phyloP scores from a whole-genome alignment of 164 flowering plant species.

The Vitis amurensis region DNA sequence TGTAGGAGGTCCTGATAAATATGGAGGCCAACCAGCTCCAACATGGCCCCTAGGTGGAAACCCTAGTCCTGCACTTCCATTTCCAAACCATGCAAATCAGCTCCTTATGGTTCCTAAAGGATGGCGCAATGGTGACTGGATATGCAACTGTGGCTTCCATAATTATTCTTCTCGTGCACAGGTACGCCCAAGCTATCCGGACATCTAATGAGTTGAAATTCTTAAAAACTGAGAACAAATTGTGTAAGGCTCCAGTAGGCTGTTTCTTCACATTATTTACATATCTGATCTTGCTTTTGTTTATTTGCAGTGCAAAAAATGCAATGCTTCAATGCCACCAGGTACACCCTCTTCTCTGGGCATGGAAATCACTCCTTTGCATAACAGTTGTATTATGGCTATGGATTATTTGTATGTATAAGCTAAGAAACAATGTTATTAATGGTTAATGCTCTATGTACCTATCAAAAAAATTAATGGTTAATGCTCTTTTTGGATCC shows the following conservation, averaged over 20 bases:
- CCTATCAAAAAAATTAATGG: too few species aligned
- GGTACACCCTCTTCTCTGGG: slow-evolving; percentile 32
- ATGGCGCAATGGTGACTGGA: slow-evolving; percentile 96
- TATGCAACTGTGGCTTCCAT: slow-evolving; percentile 91
- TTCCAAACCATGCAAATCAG: slow-evolving; percentile 42
- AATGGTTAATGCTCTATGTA: too few species aligned
- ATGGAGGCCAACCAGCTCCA: slow-evolving; percentile 46
- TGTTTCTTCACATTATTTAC: background rate
- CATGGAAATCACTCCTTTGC: slow-evolving; percentile 25
- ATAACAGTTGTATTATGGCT: background rate
- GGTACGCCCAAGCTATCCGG: slow-evolving; percentile 33
- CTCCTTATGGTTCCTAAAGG: slow-evolving; percentile 58
- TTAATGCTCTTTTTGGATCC: too few species aligned
- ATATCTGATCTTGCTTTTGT: slow-evolving; percentile 6
- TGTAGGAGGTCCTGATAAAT: slow-evolving; percentile 45
- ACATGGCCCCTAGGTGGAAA: slow-evolving; percentile 51
- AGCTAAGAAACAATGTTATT: too few species aligned
- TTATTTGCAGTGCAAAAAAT: slow-evolving; percentile 82
- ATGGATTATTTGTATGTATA: background rate
- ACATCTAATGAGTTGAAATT: background rate
- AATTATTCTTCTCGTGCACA: slow-evolving; percentile 87
- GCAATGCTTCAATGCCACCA: slow-evolving; percentile 69
- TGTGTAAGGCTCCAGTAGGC: background rate
- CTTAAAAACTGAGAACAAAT: background rate
- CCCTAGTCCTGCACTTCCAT: slow-evolving; percentile 40